Evolutionary conservation across 2,329 filamentous ascomycete species (phyloP), one percentile per base, ranked within the genome.

Genomic region (Penicillium sp.): DNA sequence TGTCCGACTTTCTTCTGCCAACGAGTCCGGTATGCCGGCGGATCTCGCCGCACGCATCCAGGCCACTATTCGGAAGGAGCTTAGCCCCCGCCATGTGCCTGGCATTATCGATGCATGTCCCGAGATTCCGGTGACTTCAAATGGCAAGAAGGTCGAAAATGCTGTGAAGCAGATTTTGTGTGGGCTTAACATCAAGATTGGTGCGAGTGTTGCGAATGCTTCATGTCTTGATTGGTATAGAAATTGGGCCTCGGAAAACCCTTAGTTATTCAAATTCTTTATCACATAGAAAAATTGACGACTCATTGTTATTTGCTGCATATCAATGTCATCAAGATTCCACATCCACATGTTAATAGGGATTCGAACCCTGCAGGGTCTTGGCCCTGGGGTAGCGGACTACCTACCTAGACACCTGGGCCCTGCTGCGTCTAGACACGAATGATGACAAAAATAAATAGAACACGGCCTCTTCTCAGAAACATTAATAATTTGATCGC

Each of bases 111-210:
- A 90, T 57, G 83, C 87, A 65, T 90, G 86, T 54, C 82, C 84
- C 0, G 89, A 91, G 33, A 93, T 98, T 17, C 93, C 91, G 0
- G 83, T 90, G 58, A 97, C 93, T 15, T 83, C 84, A 2, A 98
- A 98, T 63, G 91, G 91, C 46, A 98, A 98, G 75, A 98, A 97
- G 82, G 88, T 98, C 52, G 91, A 98, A 68, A 89, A 94, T 42
- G 88, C 88, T 0, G 91, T 97, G 6, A 97, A 97, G 75, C 90
- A 96, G 70, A 96, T 97, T 39, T 72, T 98, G 1, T 95, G 88
- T 26, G 91, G 90, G 0, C 74, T 90, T 69, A 81, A 87, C 45
- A 82, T 96, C 57, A 90, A 89, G 74, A 93, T 88, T 0, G 89
- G 88, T 43, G 89, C 90, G 0, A 94, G 88, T 62, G 90, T 97